phyloP scores from a whole-genome alignment of 2,329 filamentous ascomycete species.

The Ophiosphaerella narmari region DNA sequence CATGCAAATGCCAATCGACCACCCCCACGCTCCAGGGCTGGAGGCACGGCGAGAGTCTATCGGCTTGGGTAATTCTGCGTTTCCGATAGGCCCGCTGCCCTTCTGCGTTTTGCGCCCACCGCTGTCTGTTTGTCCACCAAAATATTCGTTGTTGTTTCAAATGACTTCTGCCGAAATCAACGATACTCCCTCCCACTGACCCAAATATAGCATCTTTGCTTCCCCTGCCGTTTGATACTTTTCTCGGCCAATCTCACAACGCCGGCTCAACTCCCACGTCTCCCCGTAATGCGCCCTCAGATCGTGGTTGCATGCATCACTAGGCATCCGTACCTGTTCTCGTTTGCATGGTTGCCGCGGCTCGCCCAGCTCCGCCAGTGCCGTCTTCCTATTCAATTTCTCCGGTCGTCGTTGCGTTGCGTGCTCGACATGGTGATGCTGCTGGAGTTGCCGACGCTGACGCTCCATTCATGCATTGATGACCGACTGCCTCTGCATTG shows the following conservation, averaged over 20 bases:
- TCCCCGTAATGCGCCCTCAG: background rate
- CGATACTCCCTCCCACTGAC: too few relatives aligned
- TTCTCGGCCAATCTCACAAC: background rate
- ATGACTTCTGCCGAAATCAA: too few relatives aligned
- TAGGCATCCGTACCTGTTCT: slow-evolving; percentile 9
- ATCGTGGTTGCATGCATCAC: slow-evolving; percentile 12
- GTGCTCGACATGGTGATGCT: background rate
- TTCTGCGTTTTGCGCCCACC: background rate
- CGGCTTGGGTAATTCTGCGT: too few relatives aligned
- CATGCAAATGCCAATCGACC: too few relatives aligned
- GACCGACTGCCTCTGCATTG: background rate
- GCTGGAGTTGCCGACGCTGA: background rate
- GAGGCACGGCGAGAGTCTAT: too few relatives aligned
- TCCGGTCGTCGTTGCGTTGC: background rate
- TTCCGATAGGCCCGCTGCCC: too few relatives aligned
- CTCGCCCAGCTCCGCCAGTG: slow-evolving; percentile 21
- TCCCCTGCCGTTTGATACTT: background rate
- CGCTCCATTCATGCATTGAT: background rate
- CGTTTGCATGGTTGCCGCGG: slow-evolving; percentile 23
- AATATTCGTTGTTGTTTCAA: too few relatives aligned
- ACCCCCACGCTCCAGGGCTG: too few relatives aligned
- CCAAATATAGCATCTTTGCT: background rate
- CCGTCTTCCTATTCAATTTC: slow-evolving; percentile 4
- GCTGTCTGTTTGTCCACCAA: too few relatives aligned
- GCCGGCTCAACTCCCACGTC: background rate